A percentile compares a stretch with the other conserved stretches of the same genome.
Conservation (phyloP, 345 rosid genomes). For the Aethionema arabicum region DNA sequence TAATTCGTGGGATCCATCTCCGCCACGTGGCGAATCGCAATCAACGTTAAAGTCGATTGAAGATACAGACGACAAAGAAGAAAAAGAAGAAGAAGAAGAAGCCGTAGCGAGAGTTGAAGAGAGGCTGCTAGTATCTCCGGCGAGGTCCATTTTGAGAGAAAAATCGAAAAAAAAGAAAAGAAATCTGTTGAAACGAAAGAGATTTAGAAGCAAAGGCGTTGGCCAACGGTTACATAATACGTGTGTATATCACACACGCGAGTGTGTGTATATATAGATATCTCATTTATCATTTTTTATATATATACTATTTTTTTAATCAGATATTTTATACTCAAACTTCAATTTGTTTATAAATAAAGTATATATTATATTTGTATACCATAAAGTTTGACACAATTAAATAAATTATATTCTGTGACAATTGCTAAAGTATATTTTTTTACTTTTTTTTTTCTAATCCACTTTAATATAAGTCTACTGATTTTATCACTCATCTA, state of each 20-base stretch:
- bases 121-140: slow-evolving; percentile 26
- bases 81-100: slow-evolving; percentile 32
- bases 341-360: background rate
- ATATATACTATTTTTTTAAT: background rate
- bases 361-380: background rate
- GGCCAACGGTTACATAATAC: slow-evolving; percentile 55
- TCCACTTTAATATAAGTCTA: no score
- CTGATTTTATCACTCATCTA: no score
- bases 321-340: slow-evolving; percentile 5
- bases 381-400: background rate
- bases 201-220: slow-evolving; percentile 42
- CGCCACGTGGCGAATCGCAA: slow-evolving; percentile 54
- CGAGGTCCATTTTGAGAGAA: slow-evolving; percentile 33
- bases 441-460: no score
- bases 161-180: background rate
- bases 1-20: slow-evolving; percentile 44
- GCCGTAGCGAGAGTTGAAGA: slow-evolving; percentile 25
- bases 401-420: background rate
- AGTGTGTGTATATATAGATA: background rate
- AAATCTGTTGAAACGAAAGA: slow-evolving; percentile 31
- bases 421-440: no score
- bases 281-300: background rate
- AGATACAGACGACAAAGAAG: slow-evolving; percentile 40
- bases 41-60: slow-evolving; percentile 45
- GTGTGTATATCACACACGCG: slow-evolving; percentile 28